Evolutionary conservation across 208 protist species (phyloP).

Genomic region (Acanthamoeba lenticulata): DNA sequence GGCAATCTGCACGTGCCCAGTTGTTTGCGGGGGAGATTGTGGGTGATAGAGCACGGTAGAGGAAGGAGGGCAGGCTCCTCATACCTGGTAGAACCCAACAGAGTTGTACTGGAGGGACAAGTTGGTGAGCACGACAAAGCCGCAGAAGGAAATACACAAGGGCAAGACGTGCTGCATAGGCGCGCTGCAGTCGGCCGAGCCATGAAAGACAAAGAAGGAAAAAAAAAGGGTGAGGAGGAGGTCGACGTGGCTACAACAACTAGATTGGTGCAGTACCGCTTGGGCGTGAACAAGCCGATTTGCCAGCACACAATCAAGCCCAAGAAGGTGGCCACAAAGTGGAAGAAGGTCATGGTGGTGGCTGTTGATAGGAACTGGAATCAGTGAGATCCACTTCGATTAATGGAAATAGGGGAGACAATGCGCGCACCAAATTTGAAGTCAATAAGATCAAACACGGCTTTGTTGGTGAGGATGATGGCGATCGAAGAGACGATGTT

Average conservation of each 20-base stretch:
- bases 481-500: conserved; percentile 72
- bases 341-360: conserved; percentile 76
- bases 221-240: neutral
- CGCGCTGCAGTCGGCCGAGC: conserved; percentile 75
- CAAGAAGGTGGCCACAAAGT: conserved; percentile 76
- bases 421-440: conserved; percentile 59
- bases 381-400: neutral
- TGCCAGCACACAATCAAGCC: conserved; percentile 67
- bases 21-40: neutral
- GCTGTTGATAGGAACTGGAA: neutral
- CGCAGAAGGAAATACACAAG: conserved; percentile 89
- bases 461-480: conserved; percentile 80
- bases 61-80: neutral
- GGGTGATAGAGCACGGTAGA: neutral
- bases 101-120: conserved; percentile 91
- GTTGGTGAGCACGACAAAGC: conserved; percentile 92
- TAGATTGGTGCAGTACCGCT: conserved; percentile 43
- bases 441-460: conserved; percentile 57
- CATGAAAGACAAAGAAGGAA: conserved; percentile 72
- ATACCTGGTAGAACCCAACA: conserved; percentile 92
- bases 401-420: neutral
- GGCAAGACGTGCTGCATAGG: conserved; percentile 80
- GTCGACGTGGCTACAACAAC: no score
- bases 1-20: conserved; percentile 2
- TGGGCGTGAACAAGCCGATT: conserved; percentile 28